Base-by-base conservation (phyloP, 345 rosid species). In the Firmiana major region DNA sequence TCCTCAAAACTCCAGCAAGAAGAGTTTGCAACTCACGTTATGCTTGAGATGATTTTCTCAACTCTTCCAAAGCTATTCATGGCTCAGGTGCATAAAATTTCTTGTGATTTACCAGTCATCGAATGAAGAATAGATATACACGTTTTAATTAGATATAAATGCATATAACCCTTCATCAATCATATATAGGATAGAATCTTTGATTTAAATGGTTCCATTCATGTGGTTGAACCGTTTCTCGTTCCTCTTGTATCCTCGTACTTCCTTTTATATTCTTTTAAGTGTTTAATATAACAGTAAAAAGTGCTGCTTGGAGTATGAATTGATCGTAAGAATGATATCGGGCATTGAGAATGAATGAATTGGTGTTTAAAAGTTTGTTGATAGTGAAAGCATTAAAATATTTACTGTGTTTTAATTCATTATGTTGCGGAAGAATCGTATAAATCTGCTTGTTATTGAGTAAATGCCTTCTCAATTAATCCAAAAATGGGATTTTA, bases 1-100 rank as follows among this genome's bases (percentile, higher is more conserved):
- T 68, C 53, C 22, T 26, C 22, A 26, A 58, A 66, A 13, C 68
- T 75, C 45, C 58, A 12, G 28, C 54, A 42, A 51, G 59, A 71
- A 46, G 73, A 57, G 45, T 53, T 70, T 75, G 45, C 69, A 15
- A 51, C 21, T 28, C 36, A 54, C 49, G 43, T 72, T 40, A 24
- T 46, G 63, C 42, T 24, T 6, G 24, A 43, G 65, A 53, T 79
- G 72, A 73, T 45, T 31, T 48, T 70, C 45, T 57, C 69, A 66
- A 40, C 62, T 81, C 74, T 67, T 40, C 34, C 8, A 13, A n/a
- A 40, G 54, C 40, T 67, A 34, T 31, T 22, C 28, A 45, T 7
- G 17, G 73, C 42, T 22, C 54, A 76, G 73, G 73, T 36, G 73
- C 79, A 65, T 34, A 21, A 53, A 51, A 24, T 65, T 76, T 42